phyloP scores from a whole-genome alignment of 2,329 filamentous ascomycete species.

The Rhinocladiella similis region DNA sequence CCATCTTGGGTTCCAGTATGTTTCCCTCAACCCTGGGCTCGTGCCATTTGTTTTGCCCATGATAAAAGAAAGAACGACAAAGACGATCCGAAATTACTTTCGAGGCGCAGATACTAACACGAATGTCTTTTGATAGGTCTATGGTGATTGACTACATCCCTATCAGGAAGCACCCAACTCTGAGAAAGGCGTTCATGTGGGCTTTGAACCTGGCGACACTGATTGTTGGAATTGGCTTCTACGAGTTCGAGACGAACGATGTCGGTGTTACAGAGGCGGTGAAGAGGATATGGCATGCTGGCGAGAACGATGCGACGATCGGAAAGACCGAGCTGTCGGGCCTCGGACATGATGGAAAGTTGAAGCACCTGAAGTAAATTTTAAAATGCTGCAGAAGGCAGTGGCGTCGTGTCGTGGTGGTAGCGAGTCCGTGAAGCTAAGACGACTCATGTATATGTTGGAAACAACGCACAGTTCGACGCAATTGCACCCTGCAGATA shows the following conservation, averaged over 20 bases:
- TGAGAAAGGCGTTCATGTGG: slow-evolving; percentile 72
- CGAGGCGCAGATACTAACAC: slow-evolving; percentile 6
- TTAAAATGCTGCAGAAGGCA: too few relatives aligned
- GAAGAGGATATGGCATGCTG: slow-evolving; percentile 86
- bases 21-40: slow-evolving; percentile 12
- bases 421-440: background rate
- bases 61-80: too few relatives aligned
- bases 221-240: slow-evolving; percentile 81
- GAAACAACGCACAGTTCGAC: background rate
- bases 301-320: slow-evolving; percentile 28
- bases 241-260: slow-evolving; percentile 99
- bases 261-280: slow-evolving; percentile 89
- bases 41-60: too few relatives aligned
- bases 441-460: background rate
- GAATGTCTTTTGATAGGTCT: slow-evolving; percentile 46
- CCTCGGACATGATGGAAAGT: slow-evolving; percentile 25
- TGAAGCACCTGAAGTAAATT: slow-evolving; percentile 22
- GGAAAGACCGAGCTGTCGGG: slow-evolving; percentile 19
- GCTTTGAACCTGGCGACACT: slow-evolving; percentile 75
- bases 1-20: slow-evolving; percentile 88
- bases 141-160: slow-evolving; percentile 92
- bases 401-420: background rate
- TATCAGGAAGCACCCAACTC: slow-evolving; percentile 64
- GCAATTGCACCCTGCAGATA: background rate
- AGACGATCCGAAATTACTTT: too few relatives aligned